Conservation (phyloP, 2,329 filamentous ascomycete species). For the Pseudogymnoascus sp. region DNA sequence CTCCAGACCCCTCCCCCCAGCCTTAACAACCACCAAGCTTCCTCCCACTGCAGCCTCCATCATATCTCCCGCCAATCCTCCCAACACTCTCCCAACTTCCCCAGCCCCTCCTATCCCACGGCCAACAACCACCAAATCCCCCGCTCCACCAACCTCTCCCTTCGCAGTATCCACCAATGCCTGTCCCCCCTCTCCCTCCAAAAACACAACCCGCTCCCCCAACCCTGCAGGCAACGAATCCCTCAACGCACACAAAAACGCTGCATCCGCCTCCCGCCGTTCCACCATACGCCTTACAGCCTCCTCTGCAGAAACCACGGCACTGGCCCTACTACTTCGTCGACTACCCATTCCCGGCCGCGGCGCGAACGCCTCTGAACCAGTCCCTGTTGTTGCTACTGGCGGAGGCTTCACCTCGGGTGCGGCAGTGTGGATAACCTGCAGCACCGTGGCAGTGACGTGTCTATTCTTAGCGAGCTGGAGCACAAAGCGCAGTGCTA, state of each 20-base stretch:
- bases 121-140: constrained; percentile 65
- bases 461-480: constrained; percentile 74
- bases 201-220: constrained; percentile 49
- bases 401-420: constrained; percentile 14
- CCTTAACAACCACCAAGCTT: constrained; percentile 13
- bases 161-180: constrained; percentile 41
- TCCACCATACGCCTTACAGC: neutral
- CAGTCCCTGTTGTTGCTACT: neutral
- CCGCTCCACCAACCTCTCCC: constrained; percentile 56
- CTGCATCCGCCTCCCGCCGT: constrained; percentile 36
- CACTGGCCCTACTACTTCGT: neutral
- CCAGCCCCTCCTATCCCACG: constrained; percentile 20
- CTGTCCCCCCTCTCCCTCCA: constrained; percentile 32
- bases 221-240: constrained; percentile 46
- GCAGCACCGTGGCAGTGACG: constrained; percentile 69
- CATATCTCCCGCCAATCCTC: neutral
- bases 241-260: constrained; percentile 49
- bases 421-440: constrained; percentile 36
- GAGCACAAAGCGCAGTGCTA: constrained; percentile 71
- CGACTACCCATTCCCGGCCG: constrained; percentile 13
- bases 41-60: constrained; percentile 22
- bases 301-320: constrained; percentile 21
- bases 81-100: neutral
- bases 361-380: neutral
- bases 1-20: constrained; percentile 12